Percentiles rank a stretch among this genome's conserved stretches.
phyloP scores from a whole-genome alignment of 2,329 filamentous ascomycete genomes.

The Fusarium palustre region DNA sequence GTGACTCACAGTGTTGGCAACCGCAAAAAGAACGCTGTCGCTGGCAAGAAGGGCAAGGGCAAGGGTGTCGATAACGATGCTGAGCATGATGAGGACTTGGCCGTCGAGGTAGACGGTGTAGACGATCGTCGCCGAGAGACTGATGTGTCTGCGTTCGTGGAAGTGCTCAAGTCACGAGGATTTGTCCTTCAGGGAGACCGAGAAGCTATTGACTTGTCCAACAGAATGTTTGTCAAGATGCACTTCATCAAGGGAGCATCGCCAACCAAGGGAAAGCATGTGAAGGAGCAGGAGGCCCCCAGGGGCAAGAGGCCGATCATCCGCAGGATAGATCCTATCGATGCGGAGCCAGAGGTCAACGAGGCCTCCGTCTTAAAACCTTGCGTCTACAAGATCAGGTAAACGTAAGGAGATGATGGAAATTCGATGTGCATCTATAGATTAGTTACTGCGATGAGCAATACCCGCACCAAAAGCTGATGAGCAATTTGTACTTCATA shows the following conservation, averaged over 20 bases:
- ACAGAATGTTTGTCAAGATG: conserved; percentile 99
- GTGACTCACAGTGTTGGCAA: conserved; percentile 79
- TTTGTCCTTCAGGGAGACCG: conserved; percentile 82
- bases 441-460: conserved; percentile 29
- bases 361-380: conserved; percentile 83
- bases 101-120: conserved; percentile 77
- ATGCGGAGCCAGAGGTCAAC: conserved; percentile 71
- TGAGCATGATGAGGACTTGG: conserved; percentile 67
- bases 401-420: conserved; percentile 34
- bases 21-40: conserved; percentile 63
- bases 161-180: conserved; percentile 81
- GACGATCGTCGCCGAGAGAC: conserved; percentile 77
- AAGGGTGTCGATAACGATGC: conserved; percentile 60
- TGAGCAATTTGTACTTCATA: conserved; percentile 34
- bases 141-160: conserved; percentile 87
- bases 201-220: conserved; percentile 79
- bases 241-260: conserved; percentile 87
- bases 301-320: conserved; percentile 67
- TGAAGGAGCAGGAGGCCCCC: conserved; percentile 67
- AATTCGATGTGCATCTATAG: conserved; percentile 9
- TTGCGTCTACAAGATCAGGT: conserved; percentile 94
- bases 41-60: conserved; percentile 61
- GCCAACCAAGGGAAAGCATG: conserved; percentile 81
- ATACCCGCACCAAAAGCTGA: conserved; percentile 33
- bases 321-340: conserved; percentile 64